Evolutionary conservation across 495 filamentous ascomycete genomes (phyloP), one percentile per base, ranked within the genome.

Genomic region (Penicillium steckii): DNA sequence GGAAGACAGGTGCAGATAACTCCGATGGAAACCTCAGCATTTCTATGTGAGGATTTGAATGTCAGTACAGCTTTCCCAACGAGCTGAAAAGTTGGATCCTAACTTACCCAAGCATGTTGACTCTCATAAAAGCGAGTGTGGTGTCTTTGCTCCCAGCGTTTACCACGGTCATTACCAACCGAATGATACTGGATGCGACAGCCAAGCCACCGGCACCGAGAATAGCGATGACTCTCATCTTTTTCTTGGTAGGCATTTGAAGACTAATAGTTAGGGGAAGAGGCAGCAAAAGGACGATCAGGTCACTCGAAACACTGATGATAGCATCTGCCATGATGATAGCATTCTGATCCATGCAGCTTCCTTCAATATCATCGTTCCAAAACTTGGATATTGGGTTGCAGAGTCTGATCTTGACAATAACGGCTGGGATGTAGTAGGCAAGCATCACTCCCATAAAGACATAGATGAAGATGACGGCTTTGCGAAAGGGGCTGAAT

Each of bases 1-100:
- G 71, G 71, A 15, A 73, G 64, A 48, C 70, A 72, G 44, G 70
- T 68, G 43, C 70, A 71, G 46, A 75, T 68, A 8, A 75, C 52
- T 10, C 70, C 71, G 48, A 75, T 66, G 24, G 67, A 60, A 37
- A 69, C 53, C 59, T 75, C 70, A 24, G 69, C 70, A 29, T 69
- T 70, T 21, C 69, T 72, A 35, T 37, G n/a, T 4, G 13, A 37
- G 18, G 3, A 17, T 15, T 6, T 21, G 22, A 15, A 33, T 45
- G 40, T 64, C 12, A 41, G 38, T 40, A 4, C n/a, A 15, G 8
- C 3, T 21, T 38, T 38, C 18, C 13, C 5, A 29, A 29, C 12
- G 6, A 12, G 27, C 27, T 29, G 27, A 29, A 12, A 12, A 5
- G 5, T 29, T 29, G 27, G 27, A 12, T 5, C 4, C 17, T 3